Conservation (phyloP, 129 eudicot species). For the Centella asiatica region DNA sequence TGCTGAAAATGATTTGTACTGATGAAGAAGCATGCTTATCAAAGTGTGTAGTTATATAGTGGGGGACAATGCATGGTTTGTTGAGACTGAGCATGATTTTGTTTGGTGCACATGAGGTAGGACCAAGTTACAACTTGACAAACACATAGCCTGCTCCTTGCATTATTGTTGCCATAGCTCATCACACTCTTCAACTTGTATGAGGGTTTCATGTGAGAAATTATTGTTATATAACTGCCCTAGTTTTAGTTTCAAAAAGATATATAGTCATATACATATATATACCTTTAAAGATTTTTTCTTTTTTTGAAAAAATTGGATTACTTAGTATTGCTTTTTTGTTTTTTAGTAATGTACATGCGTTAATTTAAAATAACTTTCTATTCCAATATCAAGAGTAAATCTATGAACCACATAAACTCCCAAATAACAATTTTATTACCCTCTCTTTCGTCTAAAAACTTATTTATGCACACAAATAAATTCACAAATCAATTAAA, state of each 20-base stretch:
- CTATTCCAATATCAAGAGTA: too few relatives aligned
- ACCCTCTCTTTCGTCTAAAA: too few relatives aligned
- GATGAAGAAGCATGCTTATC: background rate
- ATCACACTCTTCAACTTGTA: slow-evolving; percentile 4
- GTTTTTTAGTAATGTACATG: too few relatives aligned
- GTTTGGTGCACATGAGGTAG: slow-evolving; percentile 11
- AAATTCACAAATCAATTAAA: too few relatives aligned
- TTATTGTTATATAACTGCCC: background rate
- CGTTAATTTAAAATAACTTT: too few relatives aligned
- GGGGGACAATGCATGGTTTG: background rate
- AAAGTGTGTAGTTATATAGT: slow-evolving; percentile 1
- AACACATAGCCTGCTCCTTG: background rate
- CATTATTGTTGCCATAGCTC: background rate
- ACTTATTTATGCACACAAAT: too few relatives aligned
- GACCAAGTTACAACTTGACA: slow-evolving; percentile 12
- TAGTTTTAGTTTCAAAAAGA: background rate
- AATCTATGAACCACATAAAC: too few relatives aligned
- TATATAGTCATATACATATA: too few relatives aligned
- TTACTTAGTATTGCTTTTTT: too few relatives aligned
- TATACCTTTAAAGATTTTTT: too few relatives aligned
- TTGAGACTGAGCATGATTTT: background rate
- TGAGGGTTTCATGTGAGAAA: slow-evolving; percentile 3
- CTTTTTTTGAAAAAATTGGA: too few relatives aligned
- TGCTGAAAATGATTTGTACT: background rate
- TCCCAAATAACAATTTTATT: too few relatives aligned